Evolutionary conservation across 345 rosid genomes (phyloP).

Genomic region (Citrus maxima): DNA sequence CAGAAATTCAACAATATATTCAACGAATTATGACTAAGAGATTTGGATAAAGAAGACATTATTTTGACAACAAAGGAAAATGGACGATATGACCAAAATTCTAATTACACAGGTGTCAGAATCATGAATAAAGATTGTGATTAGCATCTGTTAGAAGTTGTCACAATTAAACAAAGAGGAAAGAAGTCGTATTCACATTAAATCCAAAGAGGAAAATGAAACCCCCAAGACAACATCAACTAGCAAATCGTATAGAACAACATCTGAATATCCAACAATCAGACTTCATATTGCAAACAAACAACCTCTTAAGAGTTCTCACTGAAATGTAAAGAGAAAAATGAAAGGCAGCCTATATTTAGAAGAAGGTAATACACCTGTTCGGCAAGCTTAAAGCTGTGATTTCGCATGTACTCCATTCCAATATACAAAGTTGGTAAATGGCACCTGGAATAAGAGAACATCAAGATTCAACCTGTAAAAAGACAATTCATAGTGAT

Average conservation of each 20-base stretch:
- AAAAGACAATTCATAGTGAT: conserved; percentile 47
- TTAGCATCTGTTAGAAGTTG: not conserved
- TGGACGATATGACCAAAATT: not conserved
- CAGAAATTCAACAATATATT: not conserved
- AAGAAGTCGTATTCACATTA: not conserved
- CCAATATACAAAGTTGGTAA: conserved; percentile 93
- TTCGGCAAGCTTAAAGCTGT: conserved; percentile 96
- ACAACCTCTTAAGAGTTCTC: not conserved
- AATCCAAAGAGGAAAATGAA: not conserved
- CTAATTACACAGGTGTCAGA: not conserved
- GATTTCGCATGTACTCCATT: conserved; percentile 99
- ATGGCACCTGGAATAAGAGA: conserved; percentile 95
- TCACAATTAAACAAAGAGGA: not conserved
- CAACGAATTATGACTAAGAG: not conserved
- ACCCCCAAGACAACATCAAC: not conserved
- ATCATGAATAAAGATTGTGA: not conserved
- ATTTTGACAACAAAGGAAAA: not conserved
- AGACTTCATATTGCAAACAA: not conserved
- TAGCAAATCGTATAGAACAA: not conserved
- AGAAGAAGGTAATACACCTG: conserved; percentile 54
- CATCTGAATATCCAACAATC: not conserved
- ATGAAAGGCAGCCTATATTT: not conserved
- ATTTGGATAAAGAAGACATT: not conserved
- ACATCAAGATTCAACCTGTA: conserved; percentile 72
- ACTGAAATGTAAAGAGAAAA: not conserved